phyloP scores from a whole-genome alignment of 768 basidiomycete species.

The Suillus alpinus region DNA sequence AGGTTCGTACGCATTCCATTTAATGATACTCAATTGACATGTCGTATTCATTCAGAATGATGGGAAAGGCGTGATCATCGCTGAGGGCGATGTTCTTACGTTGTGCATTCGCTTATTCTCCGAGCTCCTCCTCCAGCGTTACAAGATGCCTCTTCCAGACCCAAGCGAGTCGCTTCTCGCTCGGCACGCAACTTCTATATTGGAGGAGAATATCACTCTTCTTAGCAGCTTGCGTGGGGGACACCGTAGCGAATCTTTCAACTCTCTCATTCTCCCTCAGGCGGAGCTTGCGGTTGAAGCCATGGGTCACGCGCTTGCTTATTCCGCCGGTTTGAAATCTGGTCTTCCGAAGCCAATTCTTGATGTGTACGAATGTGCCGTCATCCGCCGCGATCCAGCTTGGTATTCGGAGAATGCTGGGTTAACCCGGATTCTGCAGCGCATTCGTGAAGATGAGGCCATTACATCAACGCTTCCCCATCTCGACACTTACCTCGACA shows the following conservation, averaged over 20 bases:
- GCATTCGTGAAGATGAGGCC: slow-evolving; percentile 45
- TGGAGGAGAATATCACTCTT: slow-evolving; percentile 45
- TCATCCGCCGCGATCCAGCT: slow-evolving; percentile 51
- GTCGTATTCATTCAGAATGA: slow-evolving; percentile 30
- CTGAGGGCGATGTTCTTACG: slow-evolving; percentile 52
- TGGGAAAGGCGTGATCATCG: slow-evolving; percentile 52
- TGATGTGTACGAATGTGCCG: slow-evolving; percentile 53
- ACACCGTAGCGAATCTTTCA: slow-evolving; percentile 43
- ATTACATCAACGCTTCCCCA: slow-evolving; percentile 43
- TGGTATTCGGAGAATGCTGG: slow-evolving; percentile 58
- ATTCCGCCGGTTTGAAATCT: slow-evolving; percentile 47
- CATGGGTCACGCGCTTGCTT: slow-evolving; percentile 63
- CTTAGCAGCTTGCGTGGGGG: slow-evolving; percentile 31
- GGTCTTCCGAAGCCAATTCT: slow-evolving; percentile 47
- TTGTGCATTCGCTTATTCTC: slow-evolving; percentile 55
- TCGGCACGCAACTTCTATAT: slow-evolving; percentile 42
- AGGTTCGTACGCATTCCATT: slow-evolving; percentile 36
- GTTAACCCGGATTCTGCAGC: slow-evolving; percentile 46
- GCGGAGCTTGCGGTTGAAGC: slow-evolving; percentile 52
- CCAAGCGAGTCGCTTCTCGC: slow-evolving; percentile 50
- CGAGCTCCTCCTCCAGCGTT: slow-evolving; percentile 57
- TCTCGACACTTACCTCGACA: slow-evolving; percentile 38
- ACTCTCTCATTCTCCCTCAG: slow-evolving; percentile 54
- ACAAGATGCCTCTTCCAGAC: slow-evolving; percentile 45
- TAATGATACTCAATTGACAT: background rate